Evolutionary conservation across 129 eudicot species (phyloP).

Genomic region (Chrysanthemum seticuspe): DNA sequence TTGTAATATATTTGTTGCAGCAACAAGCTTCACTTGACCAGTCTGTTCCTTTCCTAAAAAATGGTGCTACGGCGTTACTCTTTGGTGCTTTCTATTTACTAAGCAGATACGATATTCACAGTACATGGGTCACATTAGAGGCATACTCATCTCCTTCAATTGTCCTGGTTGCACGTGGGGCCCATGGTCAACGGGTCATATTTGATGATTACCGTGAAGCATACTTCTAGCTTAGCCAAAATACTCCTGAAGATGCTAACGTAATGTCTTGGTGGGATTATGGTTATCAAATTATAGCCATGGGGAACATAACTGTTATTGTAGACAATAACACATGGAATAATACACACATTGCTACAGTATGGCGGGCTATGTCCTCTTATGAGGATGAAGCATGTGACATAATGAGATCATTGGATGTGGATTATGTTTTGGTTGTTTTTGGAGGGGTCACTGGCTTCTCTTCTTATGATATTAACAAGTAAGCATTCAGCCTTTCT

Average conservation of each 20-base stretch:
- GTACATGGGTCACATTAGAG: conserved; percentile 93
- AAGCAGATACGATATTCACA: conserved; percentile 82
- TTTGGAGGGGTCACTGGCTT: conserved; percentile 98
- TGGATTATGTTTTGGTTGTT: conserved; percentile 85
- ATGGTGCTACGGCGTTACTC: conserved; percentile 78
- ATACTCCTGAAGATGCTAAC: conserved; percentile 91
- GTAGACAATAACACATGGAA: conserved; percentile 97
- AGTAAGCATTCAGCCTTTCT: conserved; percentile 40
- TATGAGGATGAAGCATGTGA: conserved; percentile 95
- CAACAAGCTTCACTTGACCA: conserved; percentile 85
- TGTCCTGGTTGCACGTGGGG: conserved; percentile 90
- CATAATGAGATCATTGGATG: conserved; percentile 86
- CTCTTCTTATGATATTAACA: conserved; percentile 95
- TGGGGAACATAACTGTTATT: no score
- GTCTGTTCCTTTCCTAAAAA: conserved; percentile 67
- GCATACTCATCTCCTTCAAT: conserved; percentile 98
- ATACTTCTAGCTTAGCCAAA: conserved; percentile 84
- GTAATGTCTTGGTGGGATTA: conserved; percentile 98
- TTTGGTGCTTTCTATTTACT: conserved; percentile 78
- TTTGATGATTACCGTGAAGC: conserved; percentile 97
- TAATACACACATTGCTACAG: conserved; percentile 92
- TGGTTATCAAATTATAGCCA: conserved; percentile 92
- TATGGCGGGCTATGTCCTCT: conserved; percentile 93
- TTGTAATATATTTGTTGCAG: conserved; percentile 16
- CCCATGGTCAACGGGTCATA: conserved; percentile 78